Evolutionary conservation across 352 stramenopile species (phyloP).

Genomic region (Bremia lactucae): DNA sequence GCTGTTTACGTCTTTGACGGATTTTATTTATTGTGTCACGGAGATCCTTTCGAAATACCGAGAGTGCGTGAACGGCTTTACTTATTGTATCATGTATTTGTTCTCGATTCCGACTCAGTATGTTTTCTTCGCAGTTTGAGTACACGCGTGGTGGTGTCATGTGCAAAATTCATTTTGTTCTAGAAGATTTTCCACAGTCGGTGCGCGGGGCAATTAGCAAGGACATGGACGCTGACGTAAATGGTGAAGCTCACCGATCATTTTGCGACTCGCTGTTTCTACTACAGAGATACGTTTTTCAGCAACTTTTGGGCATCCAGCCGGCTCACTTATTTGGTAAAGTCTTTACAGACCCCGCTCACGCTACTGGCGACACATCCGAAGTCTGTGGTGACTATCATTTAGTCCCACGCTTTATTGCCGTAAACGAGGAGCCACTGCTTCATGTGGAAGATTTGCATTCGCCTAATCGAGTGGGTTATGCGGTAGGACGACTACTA

Average conservation of each 20-base stretch:
- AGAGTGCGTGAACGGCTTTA: conserved; percentile 23
- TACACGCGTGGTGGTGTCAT: conserved; percentile 69
- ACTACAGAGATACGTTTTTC: conserved; percentile 69
- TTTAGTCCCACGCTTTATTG: conserved; percentile 74
- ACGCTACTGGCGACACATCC: conserved; percentile 38
- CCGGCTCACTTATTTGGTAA: conserved; percentile 56
- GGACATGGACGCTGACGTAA: conserved; percentile 15
- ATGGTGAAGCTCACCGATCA: conserved; percentile 14
- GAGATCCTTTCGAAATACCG: conserved; percentile 39
- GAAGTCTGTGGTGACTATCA: conserved; percentile 73
- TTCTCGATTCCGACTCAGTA: conserved; percentile 1
- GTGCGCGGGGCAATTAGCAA: conserved; percentile 23
- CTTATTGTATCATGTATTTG: not conserved
- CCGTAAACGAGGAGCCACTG: conserved; percentile 45
- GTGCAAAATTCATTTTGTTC: conserved; percentile 65
- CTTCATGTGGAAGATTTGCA: conserved; percentile 54
- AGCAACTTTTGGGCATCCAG: conserved; percentile 65
- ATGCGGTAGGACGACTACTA: conserved; percentile 55
- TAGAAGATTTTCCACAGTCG: conserved; percentile 43
- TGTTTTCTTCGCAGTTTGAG: conserved; percentile 47
- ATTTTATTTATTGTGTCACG: conserved; percentile 76
- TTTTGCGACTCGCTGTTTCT: conserved; percentile 52
- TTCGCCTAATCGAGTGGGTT: conserved; percentile 69
- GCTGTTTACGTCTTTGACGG: conserved; percentile 75
- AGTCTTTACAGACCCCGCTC: conserved; percentile 39